Base-by-base conservation (phyloP, 2,329 filamentous ascomycete species). In the Microcera coccophila region DNA sequence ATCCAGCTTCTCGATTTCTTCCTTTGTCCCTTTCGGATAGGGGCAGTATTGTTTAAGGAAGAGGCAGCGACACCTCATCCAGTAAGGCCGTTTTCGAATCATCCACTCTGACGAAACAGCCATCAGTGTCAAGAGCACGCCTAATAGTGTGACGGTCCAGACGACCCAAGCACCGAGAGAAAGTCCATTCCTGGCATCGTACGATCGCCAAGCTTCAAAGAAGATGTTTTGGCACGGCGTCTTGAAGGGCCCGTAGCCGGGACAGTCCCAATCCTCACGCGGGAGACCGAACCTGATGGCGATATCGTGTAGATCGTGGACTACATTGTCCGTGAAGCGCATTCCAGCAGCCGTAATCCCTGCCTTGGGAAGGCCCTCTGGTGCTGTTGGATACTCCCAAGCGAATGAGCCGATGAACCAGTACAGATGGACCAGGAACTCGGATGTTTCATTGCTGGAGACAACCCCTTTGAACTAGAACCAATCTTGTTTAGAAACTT, bases 381-480 rank as follows among this genome's bases (percentile, higher is more conserved):
- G 54, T 2, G 57, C 55, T 17, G 45, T 40, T 26, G 57, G 57
- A 36, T 59, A 53, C 19, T 59, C 57, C 54, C 57, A 59, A 15
- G 52, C 55, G 22, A 59, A 51, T 15, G 52, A 52, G 36, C 39
- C 53, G 19, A 49, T 47, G 35, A 54, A 59, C 57, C 55, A 59
- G 35, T 55, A 44, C 18, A 59, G 24, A 34, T 54, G 55, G 16
- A 59, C 54, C 20, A 59, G 41, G 39, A 59, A 57, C 35, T 50
- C 42, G 20, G 57, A 54, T 12, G 48, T 49, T 21, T 54, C 53
- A 44, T 58, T 57, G 39, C 56, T 59, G 38, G 55, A 42, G 4
- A 59, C 35, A 4, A 59, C 44, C 34, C 57, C 57, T 15, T 59
- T 47, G 45, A 59, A 59, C 57, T 59, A 26, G 56, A n/a, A n/a